Percentiles rank a stretch among this genome's conserved stretches.
These are phyloP conservation scores for Metschnikowia colocasiae DNA, from an alignment of 805 yeast genomes.

Conservation along the genomic window DNA sequence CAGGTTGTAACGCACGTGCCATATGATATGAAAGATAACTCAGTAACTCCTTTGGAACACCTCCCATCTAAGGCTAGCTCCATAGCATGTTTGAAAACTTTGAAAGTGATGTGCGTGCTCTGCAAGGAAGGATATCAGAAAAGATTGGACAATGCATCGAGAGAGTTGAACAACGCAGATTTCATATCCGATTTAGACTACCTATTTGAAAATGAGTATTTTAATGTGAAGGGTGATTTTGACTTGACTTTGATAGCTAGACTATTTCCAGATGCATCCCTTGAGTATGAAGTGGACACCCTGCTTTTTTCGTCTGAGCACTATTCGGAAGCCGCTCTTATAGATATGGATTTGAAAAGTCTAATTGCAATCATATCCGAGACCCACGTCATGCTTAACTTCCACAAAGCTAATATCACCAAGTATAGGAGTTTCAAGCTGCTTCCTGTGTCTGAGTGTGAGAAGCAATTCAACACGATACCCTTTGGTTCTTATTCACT, in stretches of 20 bases:
- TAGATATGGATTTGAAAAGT: conserved; percentile 39
- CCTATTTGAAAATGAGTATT: conserved; percentile 20
- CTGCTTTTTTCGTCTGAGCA: conserved; percentile 9
- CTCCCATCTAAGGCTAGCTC: conserved; percentile 27
- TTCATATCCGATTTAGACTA: conserved; percentile 21
- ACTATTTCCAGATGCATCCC: conserved; percentile 5
- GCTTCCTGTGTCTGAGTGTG: conserved; percentile 11
- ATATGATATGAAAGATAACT: conserved; percentile 36
- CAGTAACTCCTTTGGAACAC: conserved; percentile 28
- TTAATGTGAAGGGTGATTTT: conserved; percentile 20
- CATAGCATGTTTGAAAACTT: conserved; percentile 23
- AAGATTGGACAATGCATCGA: conserved; percentile 28
- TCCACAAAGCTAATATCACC: conserved; percentile 19
- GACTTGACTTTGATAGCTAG: conserved; percentile 22
- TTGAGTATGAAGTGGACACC: conserved; percentile 8
- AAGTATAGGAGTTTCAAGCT: conserved; percentile 12
- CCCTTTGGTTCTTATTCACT: conserved; percentile 39
- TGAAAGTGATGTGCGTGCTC: conserved; percentile 25
- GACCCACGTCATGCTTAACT: conserved; percentile 27
- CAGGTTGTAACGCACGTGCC: conserved; percentile 38
- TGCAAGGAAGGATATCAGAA: conserved; percentile 39
- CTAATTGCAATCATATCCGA: conserved; percentile 25
- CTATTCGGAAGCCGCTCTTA: conserved; percentile 27
- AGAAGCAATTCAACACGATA: conserved; percentile 12
- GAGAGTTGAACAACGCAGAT: conserved; percentile 18